Percentiles rank a stretch among this genome's conserved stretches.
phyloP scores from a whole-genome alignment of 1,284 basidiomycete genomes.

The Phylloboletellus chloephorus region DNA sequence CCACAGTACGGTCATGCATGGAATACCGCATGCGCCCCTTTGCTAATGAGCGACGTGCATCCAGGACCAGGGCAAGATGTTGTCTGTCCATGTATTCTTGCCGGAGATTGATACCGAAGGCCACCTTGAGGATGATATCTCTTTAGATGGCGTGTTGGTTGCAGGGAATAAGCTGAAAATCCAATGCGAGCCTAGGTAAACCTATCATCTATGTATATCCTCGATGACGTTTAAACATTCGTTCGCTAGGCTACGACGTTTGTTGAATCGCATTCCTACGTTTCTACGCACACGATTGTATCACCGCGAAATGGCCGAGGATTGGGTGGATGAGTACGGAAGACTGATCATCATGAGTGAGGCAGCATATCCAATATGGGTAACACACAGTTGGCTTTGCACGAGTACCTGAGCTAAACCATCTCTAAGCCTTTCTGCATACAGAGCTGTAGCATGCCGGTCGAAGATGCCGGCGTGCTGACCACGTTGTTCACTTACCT shows the following conservation, averaged over 20 bases:
- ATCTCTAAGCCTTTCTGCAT: conserved; percentile 31
- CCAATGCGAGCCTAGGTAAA: conserved; percentile 28
- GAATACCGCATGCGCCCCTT: background rate
- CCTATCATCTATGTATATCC: background rate
- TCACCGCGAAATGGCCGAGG: conserved; percentile 26
- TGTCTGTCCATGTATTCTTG: conserved; percentile 23
- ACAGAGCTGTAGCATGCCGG: conserved; percentile 31
- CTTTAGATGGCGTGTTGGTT: conserved; percentile 19
- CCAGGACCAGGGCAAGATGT: conserved; percentile 29
- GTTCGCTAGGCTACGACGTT: conserved; percentile 22
- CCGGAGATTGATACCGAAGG: conserved; percentile 25
- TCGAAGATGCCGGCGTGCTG: conserved; percentile 42
- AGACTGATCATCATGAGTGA: conserved; percentile 44
- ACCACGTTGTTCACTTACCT: conserved; percentile 42
- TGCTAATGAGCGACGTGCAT: conserved; percentile 8
- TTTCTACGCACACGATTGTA: conserved; percentile 27
- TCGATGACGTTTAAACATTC: background rate
- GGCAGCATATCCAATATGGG: conserved; percentile 43
- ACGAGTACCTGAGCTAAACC: conserved; percentile 7
- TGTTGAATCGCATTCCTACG: conserved; percentile 20
- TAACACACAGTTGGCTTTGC: conserved; percentile 7
- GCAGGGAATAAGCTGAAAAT: conserved; percentile 17
- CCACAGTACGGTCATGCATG: conserved; percentile 19
- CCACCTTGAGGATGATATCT: conserved; percentile 9
- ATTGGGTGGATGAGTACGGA: conserved; percentile 35